phyloP scores from a whole-genome alignment of 768 basidiomycete genomes.

The Boletus sensibilis region DNA sequence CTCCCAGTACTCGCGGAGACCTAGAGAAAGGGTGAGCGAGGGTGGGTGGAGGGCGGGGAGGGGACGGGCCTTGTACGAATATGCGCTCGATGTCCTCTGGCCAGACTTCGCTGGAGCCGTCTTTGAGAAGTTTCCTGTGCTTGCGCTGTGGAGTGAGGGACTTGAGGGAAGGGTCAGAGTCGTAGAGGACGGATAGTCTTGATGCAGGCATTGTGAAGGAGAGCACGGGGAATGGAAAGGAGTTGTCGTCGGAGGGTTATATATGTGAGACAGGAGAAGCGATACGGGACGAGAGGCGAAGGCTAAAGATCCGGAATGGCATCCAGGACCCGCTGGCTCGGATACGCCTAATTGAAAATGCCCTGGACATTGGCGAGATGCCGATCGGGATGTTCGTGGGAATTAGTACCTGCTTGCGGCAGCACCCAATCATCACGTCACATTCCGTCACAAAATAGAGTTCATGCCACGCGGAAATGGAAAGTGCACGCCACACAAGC shows the following conservation, averaged over 20 bases:
- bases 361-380: slow-evolving; percentile 31
- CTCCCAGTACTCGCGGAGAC: slow-evolving; percentile 75
- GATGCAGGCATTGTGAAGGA: slow-evolving; percentile 27
- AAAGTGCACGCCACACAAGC: slow-evolving; percentile 45
- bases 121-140: slow-evolving; percentile 82
- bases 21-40: slow-evolving; percentile 34
- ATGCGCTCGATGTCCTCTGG: slow-evolving; percentile 73
- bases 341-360: slow-evolving; percentile 33
- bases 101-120: slow-evolving; percentile 79
- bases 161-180: slow-evolving; percentile 17
- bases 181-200: slow-evolving; percentile 21
- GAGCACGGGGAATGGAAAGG: slow-evolving; percentile 3
- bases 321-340: slow-evolving; percentile 25
- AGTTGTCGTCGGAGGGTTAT: slow-evolving; percentile 27
- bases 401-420: slow-evolving; percentile 12
- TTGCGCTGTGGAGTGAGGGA: slow-evolving; percentile 69
- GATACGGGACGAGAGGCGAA: slow-evolving; percentile 26
- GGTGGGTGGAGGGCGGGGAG: background rate
- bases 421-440: slow-evolving; percentile 10
- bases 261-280: slow-evolving; percentile 32
- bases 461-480: slow-evolving; percentile 42
- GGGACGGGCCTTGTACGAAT: slow-evolving; percentile 65
- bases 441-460: slow-evolving; percentile 21
- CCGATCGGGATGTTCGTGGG: slow-evolving; percentile 27
- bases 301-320: slow-evolving; percentile 50